These are phyloP conservation scores for Flaveria trinervia DNA, from an alignment of 129 eudicot genomes.

Conservation along the genomic window DNA sequence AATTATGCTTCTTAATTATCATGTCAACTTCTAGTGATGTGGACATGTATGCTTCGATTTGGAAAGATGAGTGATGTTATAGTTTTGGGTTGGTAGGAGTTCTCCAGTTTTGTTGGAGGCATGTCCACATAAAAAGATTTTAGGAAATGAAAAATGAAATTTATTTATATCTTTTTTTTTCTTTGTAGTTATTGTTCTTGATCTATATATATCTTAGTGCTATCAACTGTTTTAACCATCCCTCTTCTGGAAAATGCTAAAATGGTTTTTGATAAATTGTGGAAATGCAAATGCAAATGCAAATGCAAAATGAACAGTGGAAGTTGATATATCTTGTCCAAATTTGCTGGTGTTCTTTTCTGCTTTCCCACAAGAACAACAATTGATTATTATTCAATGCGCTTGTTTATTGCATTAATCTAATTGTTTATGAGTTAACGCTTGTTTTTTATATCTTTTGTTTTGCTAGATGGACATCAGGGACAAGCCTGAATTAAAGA, in stretches of 20 bases:
- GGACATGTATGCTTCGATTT: neutral
- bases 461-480: slow-evolving; percentile 74
- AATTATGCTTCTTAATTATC: slow-evolving; percentile 4
- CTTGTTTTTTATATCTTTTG: neutral
- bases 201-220: neutral
- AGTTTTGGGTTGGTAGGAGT: slow-evolving; percentile 10
- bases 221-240: neutral
- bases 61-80: neutral
- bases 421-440: neutral
- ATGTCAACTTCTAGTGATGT: slow-evolving; percentile 23
- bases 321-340: slow-evolving; percentile 7
- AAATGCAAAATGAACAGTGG: neutral
- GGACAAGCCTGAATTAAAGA: slow-evolving; percentile 74
- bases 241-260: neutral
- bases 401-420: neutral
- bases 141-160: neutral
- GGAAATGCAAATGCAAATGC: neutral
- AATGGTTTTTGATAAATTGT: neutral
- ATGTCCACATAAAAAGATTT: neutral
- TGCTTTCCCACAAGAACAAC: neutral
- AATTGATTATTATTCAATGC: neutral
- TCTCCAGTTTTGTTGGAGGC: neutral
- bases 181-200: neutral
- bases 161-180: neutral
- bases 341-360: neutral